These are phyloP conservation scores for Lasiosphaeria ovina DNA, from an alignment of 495 filamentous ascomycete species.

Conservation along the genomic window DNA sequence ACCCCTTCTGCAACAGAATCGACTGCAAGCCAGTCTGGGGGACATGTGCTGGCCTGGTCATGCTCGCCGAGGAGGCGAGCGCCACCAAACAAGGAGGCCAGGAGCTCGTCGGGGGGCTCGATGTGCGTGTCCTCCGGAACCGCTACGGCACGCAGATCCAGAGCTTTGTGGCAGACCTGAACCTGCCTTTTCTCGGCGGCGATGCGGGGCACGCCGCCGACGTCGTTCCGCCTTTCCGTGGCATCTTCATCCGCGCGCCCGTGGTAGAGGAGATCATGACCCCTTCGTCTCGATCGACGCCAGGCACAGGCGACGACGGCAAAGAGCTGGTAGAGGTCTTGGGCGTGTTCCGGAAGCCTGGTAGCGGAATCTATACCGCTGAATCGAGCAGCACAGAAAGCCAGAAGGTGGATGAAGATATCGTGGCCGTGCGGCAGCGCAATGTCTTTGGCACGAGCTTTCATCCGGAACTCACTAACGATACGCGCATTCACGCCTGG, in stretches of 20 bases:
- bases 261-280: slow-evolving; percentile 83
- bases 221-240: slow-evolving; percentile 57
- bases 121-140: slow-evolving; percentile 90
- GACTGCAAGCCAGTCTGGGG: slow-evolving; percentile 87
- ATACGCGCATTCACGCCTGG: slow-evolving; percentile 89
- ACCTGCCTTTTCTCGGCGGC: slow-evolving; percentile 68
- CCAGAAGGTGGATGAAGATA: slow-evolving; percentile 58
- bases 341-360: slow-evolving; percentile 45
- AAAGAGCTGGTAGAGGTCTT: slow-evolving; percentile 59
- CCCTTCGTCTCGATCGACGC: slow-evolving; percentile 25
- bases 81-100: slow-evolving; percentile 87
- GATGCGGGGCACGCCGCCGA: slow-evolving; percentile 5
- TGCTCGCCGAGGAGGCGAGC: slow-evolving; percentile 86
- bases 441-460: slow-evolving; percentile 98
- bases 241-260: slow-evolving; percentile 91
- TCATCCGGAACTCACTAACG: slow-evolving; percentile 90
- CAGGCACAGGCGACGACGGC: slow-evolving; percentile 44
- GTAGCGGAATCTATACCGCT: slow-evolving; percentile 19
- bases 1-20: slow-evolving; percentile 35
- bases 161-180: slow-evolving; percentile 78
- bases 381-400: neutral
- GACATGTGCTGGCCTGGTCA: slow-evolving; percentile 91
- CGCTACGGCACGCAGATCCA: slow-evolving; percentile 93
- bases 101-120: slow-evolving; percentile 87
- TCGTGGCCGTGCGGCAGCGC: slow-evolving; percentile 86